Base-by-base conservation (phyloP, 2,329 filamentous ascomycete species). In the Pseudonectria foliicola region DNA sequence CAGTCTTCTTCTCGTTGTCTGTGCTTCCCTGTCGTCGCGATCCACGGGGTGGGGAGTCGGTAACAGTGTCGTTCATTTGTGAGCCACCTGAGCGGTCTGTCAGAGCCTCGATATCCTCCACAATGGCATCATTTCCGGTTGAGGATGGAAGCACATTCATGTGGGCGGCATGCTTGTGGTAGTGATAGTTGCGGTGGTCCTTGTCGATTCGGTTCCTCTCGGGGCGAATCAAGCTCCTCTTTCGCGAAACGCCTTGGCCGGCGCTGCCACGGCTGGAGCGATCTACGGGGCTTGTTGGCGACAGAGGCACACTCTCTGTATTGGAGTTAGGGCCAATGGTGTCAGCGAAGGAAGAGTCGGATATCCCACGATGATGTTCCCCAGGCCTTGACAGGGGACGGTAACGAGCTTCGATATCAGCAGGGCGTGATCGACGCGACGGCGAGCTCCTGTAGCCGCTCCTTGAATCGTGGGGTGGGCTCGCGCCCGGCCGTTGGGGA, bases 131-230 rank as follows among this genome's bases (percentile, higher is more conserved):
- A 50, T 94, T 85, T 41, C 92, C 92, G 0, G 92, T 96, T 6
- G 86, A 84, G 1, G 92, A 96, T 1, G 93, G 92, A 45, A 87
- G 71, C 5, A 88, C 83, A 36, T 82, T 74, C 88, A 98, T 95
- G 45, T 90, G 85, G 52, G 88, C 85, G 8, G 93, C 88, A 75
- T 95, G 89, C 59, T 94, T 85, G 48, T 87, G 80, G 62, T 98
- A 98, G 63, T 95, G 77, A 56, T 95, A 98, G 60, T 96, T 93
- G 11, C 89, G 88, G 57, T 96, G 88, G 49, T 89, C 84, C 45
- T 74, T 80, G 49, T 89, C 84, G 48, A 94, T 86, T 49, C 84
- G 78, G 53, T 83, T 83, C 46, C 92, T 78, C 63, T 98, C 92
- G 1, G 92, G 92, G 42, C 85, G 75, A 55, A 98, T 81, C 44